A percentile compares a stretch with the other conserved stretches of the same genome.
These are phyloP conservation scores for Populus pruinosa DNA, from an alignment of 345 rosid genomes.

Conservation along the genomic window DNA sequence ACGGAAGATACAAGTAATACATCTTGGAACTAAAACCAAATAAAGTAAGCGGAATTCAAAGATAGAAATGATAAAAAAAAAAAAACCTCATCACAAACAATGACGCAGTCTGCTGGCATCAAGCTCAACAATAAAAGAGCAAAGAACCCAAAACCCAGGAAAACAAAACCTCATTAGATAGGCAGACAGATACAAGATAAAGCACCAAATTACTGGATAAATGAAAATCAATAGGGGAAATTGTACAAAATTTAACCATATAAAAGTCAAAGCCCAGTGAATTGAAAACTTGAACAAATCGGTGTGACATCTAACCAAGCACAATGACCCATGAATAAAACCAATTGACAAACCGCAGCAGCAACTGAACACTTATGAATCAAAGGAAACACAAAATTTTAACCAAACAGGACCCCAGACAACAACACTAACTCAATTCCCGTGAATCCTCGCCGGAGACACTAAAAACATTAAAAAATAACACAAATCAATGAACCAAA, in stretches of 20 bases:
- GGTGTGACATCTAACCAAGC: neutral
- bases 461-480: neutral
- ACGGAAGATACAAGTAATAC: neutral
- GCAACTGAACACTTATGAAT: neutral
- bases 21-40: neutral
- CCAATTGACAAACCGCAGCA: neutral
- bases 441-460: neutral
- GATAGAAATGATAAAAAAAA: neutral
- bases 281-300: neutral
- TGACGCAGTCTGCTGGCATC: neutral
- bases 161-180: neutral
- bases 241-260: neutral
- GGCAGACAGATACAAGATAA: neutral
- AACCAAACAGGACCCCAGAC: neutral
- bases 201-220: neutral
- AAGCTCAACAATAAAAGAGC: constrained; percentile 12
- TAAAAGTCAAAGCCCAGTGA: neutral
- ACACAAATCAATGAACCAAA: constrained; percentile 9
- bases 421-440: neutral
- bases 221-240: neutral
- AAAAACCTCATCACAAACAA: neutral
- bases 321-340: neutral
- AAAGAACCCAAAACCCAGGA: constrained; percentile 9
- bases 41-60: neutral
- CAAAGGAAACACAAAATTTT: neutral